Evolutionary conservation across 345 rosid species (phyloP).

Genomic region (Corymbia maculata): DNA sequence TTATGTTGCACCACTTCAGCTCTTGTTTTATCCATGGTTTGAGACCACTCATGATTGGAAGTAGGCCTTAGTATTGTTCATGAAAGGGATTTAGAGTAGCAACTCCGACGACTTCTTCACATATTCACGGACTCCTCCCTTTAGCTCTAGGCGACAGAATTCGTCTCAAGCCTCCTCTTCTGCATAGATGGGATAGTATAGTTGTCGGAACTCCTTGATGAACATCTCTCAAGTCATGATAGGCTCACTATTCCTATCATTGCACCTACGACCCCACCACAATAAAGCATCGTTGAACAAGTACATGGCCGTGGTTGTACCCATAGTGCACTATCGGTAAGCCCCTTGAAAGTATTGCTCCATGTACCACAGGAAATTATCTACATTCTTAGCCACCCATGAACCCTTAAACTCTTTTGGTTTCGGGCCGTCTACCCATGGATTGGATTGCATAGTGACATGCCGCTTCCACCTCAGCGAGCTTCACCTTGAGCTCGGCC

Average conservation of each 20-base stretch:
- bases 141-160: background rate
- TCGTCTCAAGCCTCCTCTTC: background rate
- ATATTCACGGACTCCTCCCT: background rate
- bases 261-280: background rate
- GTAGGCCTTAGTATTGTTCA: background rate
- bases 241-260: background rate
- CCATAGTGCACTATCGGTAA: background rate
- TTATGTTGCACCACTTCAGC: rapidly evolving
- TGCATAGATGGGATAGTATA: background rate
- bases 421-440: too few relatives aligned
- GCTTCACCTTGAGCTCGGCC: too few relatives aligned
- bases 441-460: too few relatives aligned
- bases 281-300: background rate
- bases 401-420: too few relatives aligned
- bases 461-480: too few relatives aligned
- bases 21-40: background rate
- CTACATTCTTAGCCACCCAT: too few relatives aligned
- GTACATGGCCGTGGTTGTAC: background rate
- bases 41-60: background rate
- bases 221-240: background rate
- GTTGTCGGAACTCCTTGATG: rapidly evolving
- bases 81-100: background rate
- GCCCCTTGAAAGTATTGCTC: background rate
- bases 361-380: background rate
- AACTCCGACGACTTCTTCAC: background rate